Percentiles rank a stretch among this genome's conserved stretches.
These are phyloP conservation scores for Ambrosiella cleistominuta DNA, from an alignment of 2,329 filamentous ascomycete genomes.

Conservation along the genomic window DNA sequence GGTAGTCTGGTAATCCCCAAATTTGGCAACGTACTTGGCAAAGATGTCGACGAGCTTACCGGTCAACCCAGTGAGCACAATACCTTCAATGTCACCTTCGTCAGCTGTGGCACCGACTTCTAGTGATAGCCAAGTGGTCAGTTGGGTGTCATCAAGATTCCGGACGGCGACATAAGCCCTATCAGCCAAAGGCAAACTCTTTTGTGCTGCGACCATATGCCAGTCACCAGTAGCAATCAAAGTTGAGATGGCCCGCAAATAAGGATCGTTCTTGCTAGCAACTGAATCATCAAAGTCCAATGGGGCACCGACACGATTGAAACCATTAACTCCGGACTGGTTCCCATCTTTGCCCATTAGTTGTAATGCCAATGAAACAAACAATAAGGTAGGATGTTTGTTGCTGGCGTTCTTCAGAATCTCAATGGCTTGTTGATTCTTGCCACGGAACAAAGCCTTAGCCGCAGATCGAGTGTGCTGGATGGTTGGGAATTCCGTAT, in stretches of 20 bases:
- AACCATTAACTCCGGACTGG: constrained; percentile 11
- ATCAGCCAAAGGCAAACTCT: constrained; percentile 56
- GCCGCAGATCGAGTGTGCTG: constrained; percentile 59
- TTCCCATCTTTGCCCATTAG: constrained; percentile 36
- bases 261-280: constrained; percentile 53
- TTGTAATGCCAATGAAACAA: constrained; percentile 50
- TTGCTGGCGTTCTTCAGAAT: constrained; percentile 52
- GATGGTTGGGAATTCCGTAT: constrained; percentile 32
- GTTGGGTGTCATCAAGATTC: constrained; percentile 42
- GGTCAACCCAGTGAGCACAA: constrained; percentile 61
- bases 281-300: constrained; percentile 41
- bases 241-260: constrained; percentile 61
- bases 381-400: constrained; percentile 44
- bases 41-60: constrained; percentile 58
- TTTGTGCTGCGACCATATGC: constrained; percentile 54
- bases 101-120: constrained; percentile 41
- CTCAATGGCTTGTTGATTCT: constrained; percentile 49
- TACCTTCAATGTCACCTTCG: constrained; percentile 47
- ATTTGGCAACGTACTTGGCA: constrained; percentile 57
- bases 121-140: constrained; percentile 50
- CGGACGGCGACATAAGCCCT: constrained; percentile 56
- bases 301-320: constrained; percentile 27
- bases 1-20: constrained; percentile 62
- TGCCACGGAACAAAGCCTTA: constrained; percentile 55
- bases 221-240: constrained; percentile 64